Evolutionary conservation across 2,329 filamentous ascomycete genomes (phyloP), one percentile per base, ranked within the genome.

Genomic region (Incumbomyces delicatus): DNA sequence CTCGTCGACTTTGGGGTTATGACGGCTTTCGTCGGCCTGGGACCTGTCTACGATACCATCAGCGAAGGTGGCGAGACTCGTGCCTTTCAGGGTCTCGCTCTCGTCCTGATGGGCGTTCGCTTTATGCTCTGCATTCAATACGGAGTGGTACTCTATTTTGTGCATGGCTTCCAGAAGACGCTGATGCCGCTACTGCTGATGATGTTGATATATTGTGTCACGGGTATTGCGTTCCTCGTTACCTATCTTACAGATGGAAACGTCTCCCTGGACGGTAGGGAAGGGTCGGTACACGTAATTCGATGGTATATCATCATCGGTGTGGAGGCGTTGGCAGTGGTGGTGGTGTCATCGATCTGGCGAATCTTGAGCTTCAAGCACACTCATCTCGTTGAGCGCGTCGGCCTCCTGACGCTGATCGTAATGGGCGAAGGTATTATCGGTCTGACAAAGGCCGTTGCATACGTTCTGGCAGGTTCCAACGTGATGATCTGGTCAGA

Each of bases 371-470:
- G 75, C 46, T 80, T 83, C 57, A 73, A 77, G 49, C 68, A 74
- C 47, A 83, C 77, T 0, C 77, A 82, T 58, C 60, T 83, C 46
- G 77, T 79, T 56, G 76, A 80, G 56, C 72, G 81, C 8, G 75
- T 83, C 71, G 75, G 73, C 10, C 66, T 82, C 2, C 66, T 83
- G 46, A 83, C 79, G 0, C 68, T 83, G 41, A 81, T 83, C 50
- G 78, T 84, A 46, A 73, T 83, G 48, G 80, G 80, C 13, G 80
- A 83, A 56, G 78, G 78, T 42, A 75, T 80, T n/a, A 79, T 82
- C 17, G 65, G 63, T 22, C 66, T 66, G 61, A 65, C 64, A 5
- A 63, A 61, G 42, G 65, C 61, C 58, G 43, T 44, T 11, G 20
- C 36, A 2, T 36, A 47, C 16, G 49, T 50, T 44, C 7, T 49